These are phyloP conservation scores for Phylloporus rhodoxanthus DNA, from an alignment of 768 basidiomycete genomes.

Conservation along the genomic window DNA sequence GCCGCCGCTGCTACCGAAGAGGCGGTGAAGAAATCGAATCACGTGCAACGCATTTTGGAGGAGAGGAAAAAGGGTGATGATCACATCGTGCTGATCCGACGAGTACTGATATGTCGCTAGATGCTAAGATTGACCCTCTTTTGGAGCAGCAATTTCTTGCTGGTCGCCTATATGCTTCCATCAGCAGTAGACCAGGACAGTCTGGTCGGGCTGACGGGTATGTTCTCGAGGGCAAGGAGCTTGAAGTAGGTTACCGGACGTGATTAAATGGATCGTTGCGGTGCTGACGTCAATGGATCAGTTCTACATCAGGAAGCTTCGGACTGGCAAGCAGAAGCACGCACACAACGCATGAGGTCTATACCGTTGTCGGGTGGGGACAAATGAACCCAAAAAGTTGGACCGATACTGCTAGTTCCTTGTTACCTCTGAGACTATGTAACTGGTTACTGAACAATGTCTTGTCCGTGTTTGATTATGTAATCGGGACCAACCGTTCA, in stretches of 20 bases:
- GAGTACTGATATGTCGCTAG: conserved; percentile 34
- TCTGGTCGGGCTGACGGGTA: conserved; percentile 96
- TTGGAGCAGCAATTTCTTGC: conserved; percentile 88
- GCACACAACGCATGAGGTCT: conserved; percentile 43
- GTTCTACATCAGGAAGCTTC: conserved; percentile 95
- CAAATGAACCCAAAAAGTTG: conserved; percentile 1
- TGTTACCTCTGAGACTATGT: conserved; percentile 4
- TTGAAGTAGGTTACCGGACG: conserved; percentile 66
- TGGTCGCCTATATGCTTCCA: conserved; percentile 90
- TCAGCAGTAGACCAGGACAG: conserved; percentile 95
- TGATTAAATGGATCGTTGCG: not conserved
- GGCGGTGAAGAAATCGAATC: conserved; percentile 80
- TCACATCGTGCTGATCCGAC: conserved; percentile 2
- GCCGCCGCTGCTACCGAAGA: conserved; percentile 40
- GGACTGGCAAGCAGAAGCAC: conserved; percentile 94
- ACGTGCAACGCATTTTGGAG: conserved; percentile 80
- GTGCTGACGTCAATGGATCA: conserved; percentile 32
- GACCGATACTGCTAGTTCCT: not conserved
- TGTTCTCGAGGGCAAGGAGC: conserved; percentile 96
- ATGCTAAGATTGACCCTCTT: conserved; percentile 86
- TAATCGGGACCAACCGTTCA: conserved; percentile 14
- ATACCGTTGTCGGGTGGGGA: not conserved
- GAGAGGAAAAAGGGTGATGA: conserved; percentile 83
- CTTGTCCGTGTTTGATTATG: conserved; percentile 14
- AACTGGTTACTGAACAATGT: not conserved